Percentiles rank a stretch among this genome's conserved stretches.
Evolutionary conservation across 2,329 filamentous ascomycete species (phyloP).

Genomic region (Cadophora sp.): DNA sequence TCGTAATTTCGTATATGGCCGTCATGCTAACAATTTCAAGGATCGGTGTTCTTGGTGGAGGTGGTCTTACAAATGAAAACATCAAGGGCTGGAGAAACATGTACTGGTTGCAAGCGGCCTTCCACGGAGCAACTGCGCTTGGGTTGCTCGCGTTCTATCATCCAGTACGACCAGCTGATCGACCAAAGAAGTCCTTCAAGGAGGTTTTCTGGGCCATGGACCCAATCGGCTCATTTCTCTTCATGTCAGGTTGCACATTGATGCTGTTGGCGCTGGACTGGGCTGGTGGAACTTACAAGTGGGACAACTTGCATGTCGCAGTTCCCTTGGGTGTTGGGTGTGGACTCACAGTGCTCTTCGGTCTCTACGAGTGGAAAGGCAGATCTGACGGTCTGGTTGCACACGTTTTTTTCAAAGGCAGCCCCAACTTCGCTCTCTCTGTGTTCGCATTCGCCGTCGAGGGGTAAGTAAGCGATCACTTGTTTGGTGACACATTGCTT

Average conservation of each 20-base stretch:
- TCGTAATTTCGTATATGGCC: not conserved
- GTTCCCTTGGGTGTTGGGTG: slow-evolving; percentile 45
- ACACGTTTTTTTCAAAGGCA: slow-evolving; percentile 60
- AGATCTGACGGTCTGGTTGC: slow-evolving; percentile 60
- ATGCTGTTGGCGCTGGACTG: slow-evolving; percentile 55
- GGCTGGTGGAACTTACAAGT: slow-evolving; percentile 52
- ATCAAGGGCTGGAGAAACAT: slow-evolving; percentile 60
- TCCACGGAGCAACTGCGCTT: slow-evolving; percentile 54
- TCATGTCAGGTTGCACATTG: slow-evolving; percentile 52
- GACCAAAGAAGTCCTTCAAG: slow-evolving; percentile 48
- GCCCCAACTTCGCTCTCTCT: slow-evolving; percentile 61
- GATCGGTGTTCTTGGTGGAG: slow-evolving; percentile 58
- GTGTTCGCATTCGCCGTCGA: slow-evolving; percentile 63
- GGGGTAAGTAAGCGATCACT: slow-evolving; percentile 45
- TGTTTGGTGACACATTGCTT: not conserved
- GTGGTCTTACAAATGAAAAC: slow-evolving; percentile 57
- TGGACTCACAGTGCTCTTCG: slow-evolving; percentile 42
- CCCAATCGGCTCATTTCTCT: slow-evolving; percentile 54
- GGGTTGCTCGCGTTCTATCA: slow-evolving; percentile 56
- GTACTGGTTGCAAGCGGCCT: slow-evolving; percentile 65
- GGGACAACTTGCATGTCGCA: slow-evolving; percentile 43
- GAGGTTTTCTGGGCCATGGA: slow-evolving; percentile 56
- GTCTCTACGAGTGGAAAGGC: slow-evolving; percentile 58
- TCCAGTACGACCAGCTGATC: slow-evolving; percentile 46
- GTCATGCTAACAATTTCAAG: slow-evolving; percentile 1